Conservation (phyloP, 2,329 filamentous ascomycete species). For the Ceratocystiopsis minuta region DNA sequence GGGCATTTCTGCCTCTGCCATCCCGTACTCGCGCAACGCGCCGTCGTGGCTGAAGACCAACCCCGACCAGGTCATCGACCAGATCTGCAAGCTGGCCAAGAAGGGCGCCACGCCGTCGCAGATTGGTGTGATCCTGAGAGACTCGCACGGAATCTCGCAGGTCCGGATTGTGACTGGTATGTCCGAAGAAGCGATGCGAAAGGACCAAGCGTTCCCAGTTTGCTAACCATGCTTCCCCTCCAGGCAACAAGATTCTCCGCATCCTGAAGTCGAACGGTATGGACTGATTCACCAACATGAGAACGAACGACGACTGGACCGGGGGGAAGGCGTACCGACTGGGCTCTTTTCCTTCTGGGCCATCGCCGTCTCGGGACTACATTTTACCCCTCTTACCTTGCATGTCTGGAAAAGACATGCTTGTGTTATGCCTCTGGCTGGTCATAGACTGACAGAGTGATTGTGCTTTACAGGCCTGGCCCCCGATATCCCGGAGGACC, state of each 20-base stretch:
- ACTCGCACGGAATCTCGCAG: conserved; percentile 95
- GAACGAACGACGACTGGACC: neutral
- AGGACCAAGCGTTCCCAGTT: neutral
- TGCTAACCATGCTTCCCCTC: conserved; percentile 3
- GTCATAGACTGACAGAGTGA: conserved; percentile 89
- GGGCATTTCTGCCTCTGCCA: conserved; percentile 89
- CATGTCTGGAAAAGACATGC: neutral
- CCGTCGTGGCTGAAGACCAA: conserved; percentile 98
- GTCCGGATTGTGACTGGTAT: conserved; percentile 94
- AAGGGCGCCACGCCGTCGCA: conserved; percentile 98
- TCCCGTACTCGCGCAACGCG: conserved; percentile 88
- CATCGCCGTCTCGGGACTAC: too few relatives aligned
- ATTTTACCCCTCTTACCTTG: too few relatives aligned
- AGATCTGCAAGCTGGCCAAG: conserved; percentile 97
- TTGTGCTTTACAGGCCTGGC: conserved; percentile 68
- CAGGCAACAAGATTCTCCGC: conserved; percentile 98
- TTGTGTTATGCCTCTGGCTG: conserved; percentile 58
- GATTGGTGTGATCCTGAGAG: conserved; percentile 97
- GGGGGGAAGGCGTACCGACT: too few relatives aligned
- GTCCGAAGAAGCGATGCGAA: conserved; percentile 14
- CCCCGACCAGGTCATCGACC: conserved; percentile 93
- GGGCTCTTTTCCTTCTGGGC: too few relatives aligned
- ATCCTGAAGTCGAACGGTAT: conserved; percentile 97
- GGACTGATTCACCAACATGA: conserved; percentile 26
- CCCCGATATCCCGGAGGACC: conserved; percentile 96